These are phyloP conservation scores for Colletotrichum cuscutae DNA, from an alignment of 2,329 filamentous ascomycete species.

Conservation along the genomic window DNA sequence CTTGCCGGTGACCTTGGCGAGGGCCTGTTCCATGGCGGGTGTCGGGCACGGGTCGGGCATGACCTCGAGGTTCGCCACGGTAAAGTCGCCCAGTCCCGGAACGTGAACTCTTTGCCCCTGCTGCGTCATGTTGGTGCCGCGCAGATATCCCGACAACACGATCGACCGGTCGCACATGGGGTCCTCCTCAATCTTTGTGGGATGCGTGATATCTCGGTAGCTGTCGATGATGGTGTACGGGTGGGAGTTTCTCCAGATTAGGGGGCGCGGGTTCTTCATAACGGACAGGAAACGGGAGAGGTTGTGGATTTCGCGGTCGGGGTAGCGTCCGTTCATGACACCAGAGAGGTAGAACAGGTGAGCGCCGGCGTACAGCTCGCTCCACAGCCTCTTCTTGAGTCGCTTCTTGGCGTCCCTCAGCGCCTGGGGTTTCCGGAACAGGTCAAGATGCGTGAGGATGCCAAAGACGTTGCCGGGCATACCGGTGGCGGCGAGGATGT, in stretches of 20 bases:
- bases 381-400: slow-evolving; percentile 96
- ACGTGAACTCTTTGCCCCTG: slow-evolving; percentile 89
- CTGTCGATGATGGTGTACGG: slow-evolving; percentile 94
- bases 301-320: slow-evolving; percentile 96
- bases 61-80: slow-evolving; percentile 83
- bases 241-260: slow-evolving; percentile 96
- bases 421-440: slow-evolving; percentile 93
- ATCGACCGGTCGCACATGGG: slow-evolving; percentile 91
- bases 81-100: slow-evolving; percentile 90
- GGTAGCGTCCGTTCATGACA: slow-evolving; percentile 96
- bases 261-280: slow-evolving; percentile 98
- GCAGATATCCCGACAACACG: slow-evolving; percentile 90
- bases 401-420: slow-evolving; percentile 95
- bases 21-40: slow-evolving; percentile 86
- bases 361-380: slow-evolving; percentile 94
- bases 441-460: slow-evolving; percentile 93
- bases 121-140: slow-evolving; percentile 93
- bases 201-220: slow-evolving; percentile 94
- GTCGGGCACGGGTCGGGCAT: slow-evolving; percentile 96
- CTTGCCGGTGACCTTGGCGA: slow-evolving; percentile 87
- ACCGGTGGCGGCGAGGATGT: slow-evolving; percentile 89
- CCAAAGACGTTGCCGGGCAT: slow-evolving; percentile 99
- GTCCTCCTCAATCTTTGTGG: slow-evolving; percentile 89
- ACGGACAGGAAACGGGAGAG: slow-evolving; percentile 94
- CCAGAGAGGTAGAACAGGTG: slow-evolving; percentile 97